Percentiles rank a stretch among this genome's conserved stretches.
Conservation (phyloP, 1,284 basidiomycete species). For the Jaminaea rosea region DNA sequence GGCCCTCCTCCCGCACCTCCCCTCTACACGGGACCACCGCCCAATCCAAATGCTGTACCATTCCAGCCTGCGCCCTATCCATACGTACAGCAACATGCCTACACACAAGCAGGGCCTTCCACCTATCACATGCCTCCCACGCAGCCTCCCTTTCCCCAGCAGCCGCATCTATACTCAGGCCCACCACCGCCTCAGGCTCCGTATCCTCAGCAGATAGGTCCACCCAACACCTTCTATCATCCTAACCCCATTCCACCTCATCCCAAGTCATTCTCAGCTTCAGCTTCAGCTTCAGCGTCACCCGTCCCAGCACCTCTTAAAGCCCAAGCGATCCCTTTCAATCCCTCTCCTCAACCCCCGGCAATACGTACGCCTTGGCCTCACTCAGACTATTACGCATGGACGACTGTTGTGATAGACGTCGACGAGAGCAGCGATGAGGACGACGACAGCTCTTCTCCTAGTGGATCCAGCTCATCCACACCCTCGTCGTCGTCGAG, state of each 20-base stretch:
- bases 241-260: background rate
- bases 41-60: background rate
- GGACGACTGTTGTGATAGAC: background rate
- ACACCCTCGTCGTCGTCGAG: too few species aligned
- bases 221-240: too few species aligned
- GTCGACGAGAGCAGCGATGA: background rate
- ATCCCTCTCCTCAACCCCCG: background rate
- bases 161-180: too few species aligned
- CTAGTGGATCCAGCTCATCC: background rate
- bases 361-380: background rate
- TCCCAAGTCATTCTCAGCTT: background rate
- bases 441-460: background rate
- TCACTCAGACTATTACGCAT: background rate
- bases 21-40: background rate
- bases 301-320: background rate
- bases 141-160: too few species aligned
- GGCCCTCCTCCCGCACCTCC: background rate
- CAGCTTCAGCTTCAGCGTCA: background rate
- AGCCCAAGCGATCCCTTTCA: background rate
- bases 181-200: too few species aligned
- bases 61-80: background rate
- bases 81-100: too few species aligned
- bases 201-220: too few species aligned
- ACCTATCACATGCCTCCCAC: too few species aligned
- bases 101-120: too few species aligned